phyloP scores from a whole-genome alignment of 2,329 filamentous ascomycete species.

The Alternaria brassicae region DNA sequence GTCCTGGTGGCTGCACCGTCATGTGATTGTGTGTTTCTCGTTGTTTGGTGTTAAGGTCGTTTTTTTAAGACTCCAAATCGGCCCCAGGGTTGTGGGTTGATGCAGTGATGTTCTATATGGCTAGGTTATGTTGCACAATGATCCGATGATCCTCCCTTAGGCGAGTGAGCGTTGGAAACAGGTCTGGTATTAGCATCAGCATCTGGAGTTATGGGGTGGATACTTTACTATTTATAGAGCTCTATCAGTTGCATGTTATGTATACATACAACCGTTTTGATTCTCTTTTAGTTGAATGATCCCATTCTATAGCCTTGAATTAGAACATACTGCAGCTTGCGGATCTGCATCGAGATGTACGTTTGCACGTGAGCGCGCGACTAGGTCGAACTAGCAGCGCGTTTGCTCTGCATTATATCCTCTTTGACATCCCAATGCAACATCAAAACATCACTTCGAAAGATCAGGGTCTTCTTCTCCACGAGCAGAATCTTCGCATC shows the following conservation, averaged over 20 bases:
- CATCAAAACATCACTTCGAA: not conserved
- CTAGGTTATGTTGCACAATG: not conserved
- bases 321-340: not conserved
- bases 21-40: conserved; percentile 49
- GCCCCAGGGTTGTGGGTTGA: not conserved
- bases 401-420: not conserved
- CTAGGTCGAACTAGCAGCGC: not conserved
- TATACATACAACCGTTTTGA: not conserved
- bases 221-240: not conserved
- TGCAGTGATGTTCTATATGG: not conserved
- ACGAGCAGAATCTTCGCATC: not conserved
- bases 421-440: not conserved
- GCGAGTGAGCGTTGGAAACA: not conserved
- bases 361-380: conserved; percentile 4
- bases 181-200: not conserved
- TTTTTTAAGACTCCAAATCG: not conserved
- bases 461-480: not conserved
- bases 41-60: not conserved
- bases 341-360: not conserved
- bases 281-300: not conserved
- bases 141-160: not conserved
- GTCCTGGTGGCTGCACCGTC: conserved; percentile 54
- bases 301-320: not conserved
- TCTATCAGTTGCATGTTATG: not conserved
- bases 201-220: not conserved